These are phyloP conservation scores for Metarhizium robertsii DNA, from an alignment of 2,329 filamentous ascomycete species.

Conservation along the genomic window DNA sequence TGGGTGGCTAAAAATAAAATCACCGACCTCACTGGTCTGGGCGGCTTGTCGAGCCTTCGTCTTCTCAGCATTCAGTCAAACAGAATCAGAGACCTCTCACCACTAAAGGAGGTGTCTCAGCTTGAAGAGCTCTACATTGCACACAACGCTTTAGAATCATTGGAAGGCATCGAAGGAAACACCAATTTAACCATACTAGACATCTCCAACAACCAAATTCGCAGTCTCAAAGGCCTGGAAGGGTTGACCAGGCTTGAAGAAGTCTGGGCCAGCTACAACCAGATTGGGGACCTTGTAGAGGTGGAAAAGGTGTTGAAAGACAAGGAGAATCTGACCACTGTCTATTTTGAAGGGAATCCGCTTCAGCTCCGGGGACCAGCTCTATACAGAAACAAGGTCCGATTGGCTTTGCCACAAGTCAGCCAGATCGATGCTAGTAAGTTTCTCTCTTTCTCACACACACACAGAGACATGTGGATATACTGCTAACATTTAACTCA, in stretches of 20 bases:
- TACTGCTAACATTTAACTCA: not conserved
- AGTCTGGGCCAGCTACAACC: slow-evolving; percentile 89
- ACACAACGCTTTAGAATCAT: slow-evolving; percentile 76
- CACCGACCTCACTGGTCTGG: slow-evolving; percentile 67
- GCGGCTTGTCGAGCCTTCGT: slow-evolving; percentile 66
- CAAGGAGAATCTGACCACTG: slow-evolving; percentile 73
- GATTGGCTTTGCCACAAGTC: slow-evolving; percentile 76
- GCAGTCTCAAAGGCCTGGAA: slow-evolving; percentile 62
- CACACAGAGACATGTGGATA: not conserved
- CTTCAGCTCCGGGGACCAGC: slow-evolving; percentile 72
- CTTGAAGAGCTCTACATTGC: slow-evolving; percentile 94
- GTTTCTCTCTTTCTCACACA: slow-evolving; percentile 28
- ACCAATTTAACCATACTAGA: slow-evolving; percentile 68
- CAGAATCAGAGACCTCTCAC: slow-evolving; percentile 69
- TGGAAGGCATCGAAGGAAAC: slow-evolving; percentile 63
- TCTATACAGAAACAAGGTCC: slow-evolving; percentile 88
- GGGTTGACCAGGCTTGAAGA: slow-evolving; percentile 69
- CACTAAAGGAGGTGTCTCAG: slow-evolving; percentile 61
- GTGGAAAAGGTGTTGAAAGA: slow-evolving; percentile 69
- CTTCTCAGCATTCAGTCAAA: slow-evolving; percentile 95
- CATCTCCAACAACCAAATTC: slow-evolving; percentile 79
- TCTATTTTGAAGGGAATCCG: slow-evolving; percentile 95
- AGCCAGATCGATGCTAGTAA: slow-evolving; percentile 95
- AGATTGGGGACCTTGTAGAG: slow-evolving; percentile 69
- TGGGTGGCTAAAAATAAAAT: slow-evolving; percentile 99